phyloP scores from a whole-genome alignment of 371 early-diverging fungal genomes.

The Chytridium lagenaria region DNA sequence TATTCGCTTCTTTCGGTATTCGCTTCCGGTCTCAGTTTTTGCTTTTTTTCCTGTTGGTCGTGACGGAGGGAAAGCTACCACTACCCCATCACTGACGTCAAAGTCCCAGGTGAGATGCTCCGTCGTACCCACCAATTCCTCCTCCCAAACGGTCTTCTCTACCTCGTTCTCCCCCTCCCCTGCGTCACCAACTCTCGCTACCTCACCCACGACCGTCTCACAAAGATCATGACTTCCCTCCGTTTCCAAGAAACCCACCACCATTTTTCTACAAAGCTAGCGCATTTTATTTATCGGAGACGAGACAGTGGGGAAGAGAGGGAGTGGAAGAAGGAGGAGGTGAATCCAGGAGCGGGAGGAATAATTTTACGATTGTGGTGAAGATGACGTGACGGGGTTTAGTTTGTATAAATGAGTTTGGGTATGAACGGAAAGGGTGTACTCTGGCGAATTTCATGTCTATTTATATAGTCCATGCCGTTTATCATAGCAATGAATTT shows the following conservation, averaged over 20 bases:
- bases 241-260: constrained; percentile 69
- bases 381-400: no score
- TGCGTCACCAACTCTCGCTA: constrained; percentile 88
- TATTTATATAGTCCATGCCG: no score
- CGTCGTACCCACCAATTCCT: constrained; percentile 39
- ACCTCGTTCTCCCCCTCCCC: constrained; percentile 80
- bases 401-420: no score
- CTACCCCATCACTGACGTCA: background rate
- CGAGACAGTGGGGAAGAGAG: constrained; percentile 13
- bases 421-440: no score
- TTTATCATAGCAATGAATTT: no score
- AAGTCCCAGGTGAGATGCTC: constrained; percentile 39
- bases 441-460: no score
- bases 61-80: no score
- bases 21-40: no score
- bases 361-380: constrained; percentile 73
- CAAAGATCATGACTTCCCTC: constrained; percentile 63
- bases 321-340: constrained; percentile 54
- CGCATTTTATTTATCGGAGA: constrained; percentile 69
- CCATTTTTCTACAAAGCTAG: constrained; percentile 76
- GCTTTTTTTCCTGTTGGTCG: no score
- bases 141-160: constrained; percentile 64
- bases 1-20: background rate
- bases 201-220: constrained; percentile 73
- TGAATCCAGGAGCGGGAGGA: constrained; percentile 65